A percentile compares a stretch with the other conserved stretches of the same genome.
phyloP scores from a whole-genome alignment of 192 early-diverging fungal species.

The Backusella tuberculispora region DNA sequence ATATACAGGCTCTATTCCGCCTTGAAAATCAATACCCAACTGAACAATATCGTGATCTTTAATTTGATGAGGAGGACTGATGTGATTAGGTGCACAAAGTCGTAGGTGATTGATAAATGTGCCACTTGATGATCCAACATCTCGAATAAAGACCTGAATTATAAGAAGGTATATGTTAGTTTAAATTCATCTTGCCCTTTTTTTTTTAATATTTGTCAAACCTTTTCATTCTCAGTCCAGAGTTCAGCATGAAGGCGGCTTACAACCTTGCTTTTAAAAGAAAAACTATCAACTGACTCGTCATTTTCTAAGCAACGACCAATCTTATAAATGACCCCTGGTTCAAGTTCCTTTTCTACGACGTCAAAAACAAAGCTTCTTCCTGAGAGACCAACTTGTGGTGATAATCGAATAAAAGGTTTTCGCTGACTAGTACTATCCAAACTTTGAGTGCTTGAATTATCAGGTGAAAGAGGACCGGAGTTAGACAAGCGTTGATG shows the following conservation, averaged over 20 bases:
- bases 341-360: slow-evolving; percentile 64
- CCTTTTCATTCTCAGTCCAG: slow-evolving; percentile 71
- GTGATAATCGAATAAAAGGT: slow-evolving; percentile 21
- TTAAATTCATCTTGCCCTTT: neutral
- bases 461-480: neutral
- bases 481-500: neutral
- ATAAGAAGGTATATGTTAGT: neutral
- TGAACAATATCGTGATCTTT: slow-evolving; percentile 93
- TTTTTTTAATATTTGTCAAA: slow-evolving; percentile 12
- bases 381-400: slow-evolving; percentile 16
- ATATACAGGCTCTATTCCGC: slow-evolving; percentile 81
- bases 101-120: slow-evolving; percentile 97
- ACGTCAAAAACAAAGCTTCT: slow-evolving; percentile 55
- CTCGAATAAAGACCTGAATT: slow-evolving; percentile 82
- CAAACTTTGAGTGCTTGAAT: neutral
- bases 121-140: slow-evolving; percentile 94
- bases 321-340: slow-evolving; percentile 66
- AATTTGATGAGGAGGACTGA: slow-evolving; percentile 77
- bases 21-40: slow-evolving; percentile 96
- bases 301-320: slow-evolving; percentile 76
- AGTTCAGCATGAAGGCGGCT: slow-evolving; percentile 92
- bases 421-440: neutral
- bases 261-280: slow-evolving; percentile 94
- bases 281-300: slow-evolving; percentile 62
- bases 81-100: slow-evolving; percentile 80